Evolutionary conservation across 2,329 filamentous ascomycete species (phyloP), one percentile per base, ranked within the genome.

Genomic region (Pseudocercospora crystallina): DNA sequence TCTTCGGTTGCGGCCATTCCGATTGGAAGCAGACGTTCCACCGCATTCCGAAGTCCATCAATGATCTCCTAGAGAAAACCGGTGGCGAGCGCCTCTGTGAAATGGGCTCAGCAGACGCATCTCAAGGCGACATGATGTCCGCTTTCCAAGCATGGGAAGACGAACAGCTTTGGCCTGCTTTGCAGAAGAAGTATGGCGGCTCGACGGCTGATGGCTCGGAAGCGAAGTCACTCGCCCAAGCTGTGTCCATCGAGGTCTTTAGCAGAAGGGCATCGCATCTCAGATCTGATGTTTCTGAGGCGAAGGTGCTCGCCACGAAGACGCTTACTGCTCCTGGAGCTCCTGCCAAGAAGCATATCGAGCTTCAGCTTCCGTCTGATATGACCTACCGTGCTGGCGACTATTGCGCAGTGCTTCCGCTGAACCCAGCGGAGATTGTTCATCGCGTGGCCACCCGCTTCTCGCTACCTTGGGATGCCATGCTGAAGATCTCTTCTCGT

Each of bases 311-410:
- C 1, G 73, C 77, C 7, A 77, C 79, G 36, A 72, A 71, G 40
- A 65, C 73, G 0, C 71, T 88, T 31, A 82, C 78, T 1, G 66
- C 76, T 0, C 69, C 73, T 1, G 76, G 71, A 0, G 76, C 74
- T 20, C 73, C 80, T 0, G 71, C 73, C 33, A 90, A 89, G 73
- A 79, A 80, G 29, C 71, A 75, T 51, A 71, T 76, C 20, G 72
- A 75, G 51, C 66, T 77, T 49, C 67, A 70, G 43, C 62, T 76
- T 7, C 74, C 74, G 1, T 69, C 68, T 1, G 70, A 67, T 7
- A 71, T 82, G 74, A 78, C 76, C 0, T 92, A 91, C 69, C 77
- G 80, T 34, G 80, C 85, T 2, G 89, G 88, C 11, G 88, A 92
- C 64, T 92, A 94, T 65, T 77, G 92, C 0, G 85, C 86, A 0